phyloP scores from a whole-genome alignment of 176 grass and related monocot genomes.

The Echinochloa phyllopogon region DNA sequence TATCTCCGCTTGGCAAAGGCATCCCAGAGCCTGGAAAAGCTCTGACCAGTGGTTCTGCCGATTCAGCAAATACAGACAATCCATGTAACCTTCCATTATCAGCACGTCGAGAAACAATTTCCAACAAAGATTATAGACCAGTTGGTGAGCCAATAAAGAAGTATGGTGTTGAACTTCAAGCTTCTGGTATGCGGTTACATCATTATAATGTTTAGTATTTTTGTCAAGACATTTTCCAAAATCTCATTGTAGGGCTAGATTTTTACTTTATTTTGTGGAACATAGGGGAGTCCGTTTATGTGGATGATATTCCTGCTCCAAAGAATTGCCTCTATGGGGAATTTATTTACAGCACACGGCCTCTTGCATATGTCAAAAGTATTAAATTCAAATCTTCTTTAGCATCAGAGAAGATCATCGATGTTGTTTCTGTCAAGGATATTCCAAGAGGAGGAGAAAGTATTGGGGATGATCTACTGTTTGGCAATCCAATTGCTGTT shows the following conservation, averaged over 20 bases:
- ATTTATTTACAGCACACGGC: slow-evolving; percentile 79
- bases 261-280: background rate
- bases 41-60: background rate
- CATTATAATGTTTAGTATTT: background rate
- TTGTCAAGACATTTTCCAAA: background rate
- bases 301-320: slow-evolving; percentile 85
- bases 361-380: slow-evolving; percentile 65
- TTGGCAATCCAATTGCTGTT: slow-evolving; percentile 67
- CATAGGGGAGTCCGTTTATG: slow-evolving; percentile 83
- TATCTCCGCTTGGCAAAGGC: slow-evolving; percentile 56
- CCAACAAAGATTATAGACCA: slow-evolving; percentile 52
- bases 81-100: slow-evolving; percentile 36
- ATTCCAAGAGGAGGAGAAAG: slow-evolving; percentile 80
- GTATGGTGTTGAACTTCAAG: slow-evolving; percentile 71
- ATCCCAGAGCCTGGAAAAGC: slow-evolving; percentile 45
- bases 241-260: background rate
- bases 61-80: slow-evolving; percentile 33
- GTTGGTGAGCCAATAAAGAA: slow-evolving; percentile 81
- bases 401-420: slow-evolving; percentile 62
- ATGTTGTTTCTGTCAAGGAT: slow-evolving; percentile 65
- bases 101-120: slow-evolving; percentile 46
- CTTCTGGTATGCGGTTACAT: slow-evolving; percentile 61
- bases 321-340: slow-evolving; percentile 81
- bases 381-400: slow-evolving; percentile 74
- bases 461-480: slow-evolving; percentile 69